phyloP scores from a whole-genome alignment of 371 early-diverging fungal species.

The Haplosporangium sp. region DNA sequence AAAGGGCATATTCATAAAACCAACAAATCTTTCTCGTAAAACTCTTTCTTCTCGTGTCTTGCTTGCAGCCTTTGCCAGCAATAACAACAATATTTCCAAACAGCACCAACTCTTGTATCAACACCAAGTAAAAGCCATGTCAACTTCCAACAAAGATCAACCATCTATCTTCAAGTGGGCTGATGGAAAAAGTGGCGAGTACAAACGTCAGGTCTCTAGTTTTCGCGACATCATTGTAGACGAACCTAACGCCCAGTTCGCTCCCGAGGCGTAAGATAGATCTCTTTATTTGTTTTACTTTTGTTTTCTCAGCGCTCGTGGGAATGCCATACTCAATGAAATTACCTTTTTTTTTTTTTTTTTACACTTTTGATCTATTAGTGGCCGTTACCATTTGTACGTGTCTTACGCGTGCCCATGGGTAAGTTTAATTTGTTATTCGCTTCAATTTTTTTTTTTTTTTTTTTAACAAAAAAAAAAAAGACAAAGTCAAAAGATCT shows the following conservation, averaged over 20 bases:
- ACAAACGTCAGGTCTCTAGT: constrained; percentile 84
- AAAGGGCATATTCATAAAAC: not conserved
- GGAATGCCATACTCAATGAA: no score
- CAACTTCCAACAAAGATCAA: constrained; percentile 11
- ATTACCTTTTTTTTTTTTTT: no score
- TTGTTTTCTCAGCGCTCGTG: not conserved
- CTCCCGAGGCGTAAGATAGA: constrained; percentile 75
- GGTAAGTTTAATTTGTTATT: constrained; percentile 57
- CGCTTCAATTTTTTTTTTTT: not conserved
- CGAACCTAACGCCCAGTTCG: constrained; percentile 73
- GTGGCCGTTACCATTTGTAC: constrained; percentile 83
- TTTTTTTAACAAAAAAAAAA: no score
- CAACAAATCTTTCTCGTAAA: not conserved
- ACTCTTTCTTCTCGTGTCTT: not conserved
- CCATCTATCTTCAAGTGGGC: constrained; percentile 79
- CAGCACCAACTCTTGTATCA: not conserved
- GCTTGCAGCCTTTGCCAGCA: constrained; percentile 3
- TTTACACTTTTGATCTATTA: constrained; percentile 25
- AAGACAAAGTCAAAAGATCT: no score
- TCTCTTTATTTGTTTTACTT: constrained; percentile 3
- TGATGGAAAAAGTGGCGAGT: constrained; percentile 81
- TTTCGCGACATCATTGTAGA: constrained; percentile 81
- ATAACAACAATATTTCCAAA: not conserved
- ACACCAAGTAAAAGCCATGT: constrained; percentile 21
- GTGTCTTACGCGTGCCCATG: constrained; percentile 90